These are phyloP conservation scores for Hericium rajendrae DNA, from an alignment of 768 basidiomycete species.

Conservation along the genomic window DNA sequence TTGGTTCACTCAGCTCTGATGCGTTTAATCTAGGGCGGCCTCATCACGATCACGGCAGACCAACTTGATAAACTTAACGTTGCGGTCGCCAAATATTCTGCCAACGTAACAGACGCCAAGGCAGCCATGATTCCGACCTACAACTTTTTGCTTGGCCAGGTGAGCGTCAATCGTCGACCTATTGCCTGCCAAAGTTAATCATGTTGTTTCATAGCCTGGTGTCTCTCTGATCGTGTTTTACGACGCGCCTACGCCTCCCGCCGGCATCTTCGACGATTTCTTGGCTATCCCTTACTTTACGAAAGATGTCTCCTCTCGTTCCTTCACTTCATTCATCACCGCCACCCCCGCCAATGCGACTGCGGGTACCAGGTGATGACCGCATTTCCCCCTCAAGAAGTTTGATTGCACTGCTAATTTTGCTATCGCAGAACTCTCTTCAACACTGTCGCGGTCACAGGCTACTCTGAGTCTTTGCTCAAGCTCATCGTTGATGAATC, in stretches of 20 bases:
- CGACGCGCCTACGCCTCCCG: slow-evolving; percentile 14
- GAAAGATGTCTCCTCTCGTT: background rate
- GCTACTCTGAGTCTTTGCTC: background rate
- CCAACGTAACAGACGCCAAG: slow-evolving; percentile 3
- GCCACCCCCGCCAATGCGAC: background rate
- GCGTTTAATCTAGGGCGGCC: background rate
- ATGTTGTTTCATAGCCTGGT: background rate
- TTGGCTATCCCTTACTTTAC: slow-evolving; percentile 1
- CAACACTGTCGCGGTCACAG: background rate
- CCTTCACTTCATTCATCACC: slow-evolving; percentile 2
- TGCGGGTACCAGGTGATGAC: background rate
- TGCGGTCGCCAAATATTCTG: slow-evolving; percentile 6
- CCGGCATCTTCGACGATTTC: slow-evolving; percentile 14
- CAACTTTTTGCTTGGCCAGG: background rate
- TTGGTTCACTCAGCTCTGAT: background rate
- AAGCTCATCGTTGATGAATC: background rate
- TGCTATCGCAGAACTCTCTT: background rate
- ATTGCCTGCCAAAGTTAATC: background rate
- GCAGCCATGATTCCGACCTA: slow-evolving; percentile 3
- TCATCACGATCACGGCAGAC: background rate
- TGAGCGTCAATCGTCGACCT: background rate
- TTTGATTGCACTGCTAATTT: background rate
- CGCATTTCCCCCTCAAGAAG: background rate
- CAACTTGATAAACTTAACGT: slow-evolving; percentile 17
- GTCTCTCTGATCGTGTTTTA: slow-evolving; percentile 12